Evolutionary conservation across 805 yeast genomes (phyloP), one percentile per base, ranked within the genome.

Genomic region (Yarrowia phangngaensis): DNA sequence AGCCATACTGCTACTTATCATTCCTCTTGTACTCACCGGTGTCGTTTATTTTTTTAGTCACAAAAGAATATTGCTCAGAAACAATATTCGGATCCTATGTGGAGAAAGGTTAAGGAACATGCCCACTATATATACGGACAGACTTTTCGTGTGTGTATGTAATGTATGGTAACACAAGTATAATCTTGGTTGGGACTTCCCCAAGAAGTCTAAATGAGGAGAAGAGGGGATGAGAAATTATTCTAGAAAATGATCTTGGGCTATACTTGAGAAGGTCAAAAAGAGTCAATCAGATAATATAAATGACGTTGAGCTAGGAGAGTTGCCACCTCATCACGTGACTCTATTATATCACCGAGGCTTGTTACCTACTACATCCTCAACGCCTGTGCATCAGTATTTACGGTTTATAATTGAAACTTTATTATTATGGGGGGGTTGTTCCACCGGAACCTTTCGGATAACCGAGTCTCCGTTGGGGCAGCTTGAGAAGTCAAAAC

Each of bases 121-220:
- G 20, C 31, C 32, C 45, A 19, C 45, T 38, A 38, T 38, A 38
- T 38, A 38, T 38, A 22, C 7, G 24, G 24, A 9, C 24, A 22
- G n/a, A n/a, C n/a, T 34, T 28, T 27, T 35, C 23, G 43, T 30
- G 43, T 35, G 30, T 16, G 30, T 24, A 23, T 14, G 30, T 24
- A 26, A 28, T 13, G 32, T 38, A 38, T 19, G 23, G 31, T 26
- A 24, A 27, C 9, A 22, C 24, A 22, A 9, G n/a, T 35, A 35
- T 35, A 35, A 30, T 20, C 43, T 35, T 35, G 43, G 43, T 35
- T 35, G 43, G 43, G 43, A 35, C n/a, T n/a, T n/a, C n/a, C n/a
- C n/a, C n/a, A n/a, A n/a, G n/a, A n/a, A n/a, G n/a, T n/a, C n/a
- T n/a, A n/a, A n/a, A n/a, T n/a, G n/a, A n/a, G n/a, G n/a, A n/a